A percentile compares a stretch with the other conserved stretches of the same genome.
phyloP scores from a whole-genome alignment of 108 stramenopile species.

The Stephanodiscus minutulus region DNA sequence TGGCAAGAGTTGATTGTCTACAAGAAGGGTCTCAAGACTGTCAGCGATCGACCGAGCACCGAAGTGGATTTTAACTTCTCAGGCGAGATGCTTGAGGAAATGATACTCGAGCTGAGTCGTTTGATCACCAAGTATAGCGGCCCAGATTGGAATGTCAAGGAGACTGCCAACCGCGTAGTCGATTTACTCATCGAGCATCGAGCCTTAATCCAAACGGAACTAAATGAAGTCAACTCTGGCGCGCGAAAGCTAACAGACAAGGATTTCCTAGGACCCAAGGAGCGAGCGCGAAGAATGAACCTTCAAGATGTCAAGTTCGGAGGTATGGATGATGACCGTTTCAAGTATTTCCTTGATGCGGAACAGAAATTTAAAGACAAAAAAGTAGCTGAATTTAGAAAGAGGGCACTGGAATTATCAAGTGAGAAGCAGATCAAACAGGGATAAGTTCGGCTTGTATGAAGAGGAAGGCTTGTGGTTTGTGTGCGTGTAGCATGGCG shows the following conservation, averaged over 20 bases:
- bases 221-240: slow-evolving; percentile 30
- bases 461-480: background rate
- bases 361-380: slow-evolving; percentile 3
- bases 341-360: background rate
- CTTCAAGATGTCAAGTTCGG: background rate
- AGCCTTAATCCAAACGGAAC: slow-evolving; percentile 17
- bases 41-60: slow-evolving; percentile 12
- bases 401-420: background rate
- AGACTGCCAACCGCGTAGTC: slow-evolving; percentile 36
- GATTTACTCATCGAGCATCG: slow-evolving; percentile 27
- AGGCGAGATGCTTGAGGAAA: slow-evolving; percentile 24
- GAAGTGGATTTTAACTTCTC: slow-evolving; percentile 8
- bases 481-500: too few relatives aligned
- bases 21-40: slow-evolving; percentile 9
- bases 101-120: slow-evolving; percentile 28
- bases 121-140: slow-evolving; percentile 36
- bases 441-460: background rate
- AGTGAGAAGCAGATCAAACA: background rate
- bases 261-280: slow-evolving; percentile 38
- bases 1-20: slow-evolving; percentile 13
- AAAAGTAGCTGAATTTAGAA: background rate
- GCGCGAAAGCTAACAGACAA: slow-evolving; percentile 17
- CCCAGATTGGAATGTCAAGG: slow-evolving; percentile 21
- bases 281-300: slow-evolving; percentile 8
- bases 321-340: background rate